Base-by-base conservation (phyloP, 1,139 yeast genomes). In the Saccharomycopsis phalli region DNA sequence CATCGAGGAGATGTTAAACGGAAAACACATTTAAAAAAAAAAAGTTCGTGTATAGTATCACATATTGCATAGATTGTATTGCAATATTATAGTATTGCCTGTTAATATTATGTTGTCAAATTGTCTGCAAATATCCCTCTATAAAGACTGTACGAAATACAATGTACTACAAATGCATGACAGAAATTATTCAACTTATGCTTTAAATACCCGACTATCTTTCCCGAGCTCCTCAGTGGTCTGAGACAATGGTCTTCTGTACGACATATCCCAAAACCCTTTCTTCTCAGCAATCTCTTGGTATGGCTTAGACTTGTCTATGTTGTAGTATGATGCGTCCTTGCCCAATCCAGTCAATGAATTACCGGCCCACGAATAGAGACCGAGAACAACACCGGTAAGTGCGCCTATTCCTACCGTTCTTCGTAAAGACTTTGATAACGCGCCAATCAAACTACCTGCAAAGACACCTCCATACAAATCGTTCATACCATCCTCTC, bases 211-310 rank as follows among this genome's bases (percentile, higher is more conserved):
- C n/a, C 34, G 34, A 14, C 31, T 37, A 18, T 38, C 36, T 29
- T 44, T 42, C 13, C 94, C 94, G 53, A 83, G 68, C 54, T 77
- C 80, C 49, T 76, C 81, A 30, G 81, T 71, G 16, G 94, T 82
- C 62, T 82, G 88, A 27, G 87, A 76, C 52, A 83, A 63, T 20
- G 94, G 94, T 57, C 84, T 74, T 68, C 94, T 77, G 65, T 77
- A 75, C 61, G 78, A 76, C 35, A 79, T 78, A 51, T 82, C 93
- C 87, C 88, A 83, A 65, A 81, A 81, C 29, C 77, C 76, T 62
- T 81, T 91, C 45, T 63, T 63, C 44, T 57, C 64, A 13, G 23
- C 33, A 61, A 63, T n/a, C 45, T 50, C 20, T 53, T 47, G 11
- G 62, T 53, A 21, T 50, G 54, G 31, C 47, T 50, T 6, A 37